Evolutionary conservation across 768 basidiomycete genomes (phyloP).

Genomic region (Mycena metata): DNA sequence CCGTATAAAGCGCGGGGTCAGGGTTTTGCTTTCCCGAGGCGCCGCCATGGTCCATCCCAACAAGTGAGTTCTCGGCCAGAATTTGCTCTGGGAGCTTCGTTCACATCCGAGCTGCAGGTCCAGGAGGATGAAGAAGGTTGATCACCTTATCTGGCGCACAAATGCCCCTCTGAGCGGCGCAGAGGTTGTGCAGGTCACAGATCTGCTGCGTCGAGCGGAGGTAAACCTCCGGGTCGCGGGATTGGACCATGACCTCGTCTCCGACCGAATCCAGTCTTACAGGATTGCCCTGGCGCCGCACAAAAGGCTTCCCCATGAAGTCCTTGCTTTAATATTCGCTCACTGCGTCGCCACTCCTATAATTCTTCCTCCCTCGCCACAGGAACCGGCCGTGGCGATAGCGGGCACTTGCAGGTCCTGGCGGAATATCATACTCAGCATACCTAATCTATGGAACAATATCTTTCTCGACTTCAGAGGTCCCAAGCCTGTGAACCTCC

Average conservation of each 20-base stretch:
- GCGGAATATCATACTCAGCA: conserved; percentile 27
- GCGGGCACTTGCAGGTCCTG: conserved; percentile 35
- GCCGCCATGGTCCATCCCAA: conserved; percentile 26
- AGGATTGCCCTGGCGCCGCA: conserved; percentile 31
- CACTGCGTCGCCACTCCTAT: conserved; percentile 32
- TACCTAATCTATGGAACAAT: conserved; percentile 36
- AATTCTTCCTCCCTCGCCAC: conserved; percentile 33
- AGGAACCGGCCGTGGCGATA: conserved; percentile 30
- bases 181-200: conserved; percentile 16
- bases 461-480: conserved; percentile 37
- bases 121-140: conserved; percentile 19
- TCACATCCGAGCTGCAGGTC: conserved; percentile 7
- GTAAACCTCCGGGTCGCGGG: conserved; percentile 16
- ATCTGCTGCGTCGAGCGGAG: conserved; percentile 21
- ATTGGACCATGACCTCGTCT: conserved; percentile 14
- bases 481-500: conserved; percentile 26
- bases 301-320: conserved; percentile 30
- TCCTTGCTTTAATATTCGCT: conserved; percentile 32
- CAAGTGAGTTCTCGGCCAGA: conserved; percentile 9
- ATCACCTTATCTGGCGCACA: conserved; percentile 28
- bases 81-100: not conserved
- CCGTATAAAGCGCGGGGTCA: conserved; percentile 20
- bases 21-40: conserved; percentile 9
- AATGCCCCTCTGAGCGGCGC: conserved; percentile 28
- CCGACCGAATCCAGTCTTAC: conserved; percentile 31